A percentile compares a stretch with the other conserved stretches of the same genome.
These are phyloP conservation scores for Xylaria sp. DNA, from an alignment of 2,329 filamentous ascomycete species.

Conservation along the genomic window DNA sequence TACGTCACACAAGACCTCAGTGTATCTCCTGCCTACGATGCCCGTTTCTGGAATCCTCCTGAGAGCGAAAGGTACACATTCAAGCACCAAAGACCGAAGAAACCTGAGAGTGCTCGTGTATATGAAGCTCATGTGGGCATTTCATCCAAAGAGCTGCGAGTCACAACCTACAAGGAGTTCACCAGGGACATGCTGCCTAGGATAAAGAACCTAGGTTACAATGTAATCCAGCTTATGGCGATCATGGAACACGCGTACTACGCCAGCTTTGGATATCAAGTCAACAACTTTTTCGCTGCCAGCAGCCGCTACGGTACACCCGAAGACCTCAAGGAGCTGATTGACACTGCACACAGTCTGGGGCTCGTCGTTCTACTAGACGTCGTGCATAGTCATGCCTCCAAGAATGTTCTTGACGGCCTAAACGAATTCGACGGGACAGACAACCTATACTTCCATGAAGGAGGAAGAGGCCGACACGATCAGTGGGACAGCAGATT, in stretches of 20 bases:
- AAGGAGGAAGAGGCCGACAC: slow-evolving; percentile 81
- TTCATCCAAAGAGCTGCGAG: slow-evolving; percentile 84
- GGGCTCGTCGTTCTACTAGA: slow-evolving; percentile 91
- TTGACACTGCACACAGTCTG: slow-evolving; percentile 91
- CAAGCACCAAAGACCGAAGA: slow-evolving; percentile 81
- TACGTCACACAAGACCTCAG: slow-evolving; percentile 92
- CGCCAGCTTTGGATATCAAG: slow-evolving; percentile 97
- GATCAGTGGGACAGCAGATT: slow-evolving; percentile 95
- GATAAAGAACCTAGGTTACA: slow-evolving; percentile 91
- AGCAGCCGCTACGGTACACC: slow-evolving; percentile 94
- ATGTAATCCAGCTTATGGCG: slow-evolving; percentile 97
- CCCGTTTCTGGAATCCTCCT: slow-evolving; percentile 95
- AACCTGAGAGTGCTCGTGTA: slow-evolving; percentile 84
- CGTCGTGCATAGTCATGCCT: slow-evolving; percentile 96
- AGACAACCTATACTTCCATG: slow-evolving; percentile 96
- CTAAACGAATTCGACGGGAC: slow-evolving; percentile 95
- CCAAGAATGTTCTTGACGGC: slow-evolving; percentile 95
- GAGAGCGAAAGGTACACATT: slow-evolving; percentile 77
- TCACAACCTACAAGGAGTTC: slow-evolving; percentile 97
- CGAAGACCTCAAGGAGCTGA: slow-evolving; percentile 94
- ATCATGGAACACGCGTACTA: slow-evolving; percentile 99
- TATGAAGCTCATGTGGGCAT: slow-evolving; percentile 99
- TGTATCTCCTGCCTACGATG: slow-evolving; percentile 92
- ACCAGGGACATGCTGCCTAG: slow-evolving; percentile 89
- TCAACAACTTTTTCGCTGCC: slow-evolving; percentile 98